Percentiles rank a stretch among this genome's conserved stretches.
These are phyloP conservation scores for Penicillium sp. DNA, from an alignment of 2,329 filamentous ascomycete genomes.

Conservation along the genomic window DNA sequence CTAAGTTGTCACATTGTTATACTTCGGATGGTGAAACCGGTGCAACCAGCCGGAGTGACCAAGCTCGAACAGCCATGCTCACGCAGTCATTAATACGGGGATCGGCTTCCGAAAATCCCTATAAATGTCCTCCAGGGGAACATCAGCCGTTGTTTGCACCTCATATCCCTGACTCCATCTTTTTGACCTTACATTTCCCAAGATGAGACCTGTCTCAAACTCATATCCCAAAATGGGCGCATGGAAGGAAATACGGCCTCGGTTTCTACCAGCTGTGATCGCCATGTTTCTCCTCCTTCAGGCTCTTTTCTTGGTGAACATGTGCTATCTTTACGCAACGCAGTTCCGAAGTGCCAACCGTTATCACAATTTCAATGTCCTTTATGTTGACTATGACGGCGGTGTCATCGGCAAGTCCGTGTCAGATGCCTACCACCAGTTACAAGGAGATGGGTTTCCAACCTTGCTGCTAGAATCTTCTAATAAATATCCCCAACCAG, in stretches of 20 bases:
- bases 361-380: conserved; percentile 27
- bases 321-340: conserved; percentile 19
- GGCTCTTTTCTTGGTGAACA: conserved; percentile 12
- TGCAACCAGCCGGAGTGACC: not conserved
- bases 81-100: not conserved
- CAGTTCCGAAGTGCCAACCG: conserved; percentile 12
- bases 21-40: not conserved
- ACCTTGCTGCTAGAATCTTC: not conserved
- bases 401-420: conserved; percentile 30
- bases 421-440: conserved; percentile 21
- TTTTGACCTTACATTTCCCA: no score
- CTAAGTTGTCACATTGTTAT: not conserved
- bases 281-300: conserved; percentile 13
- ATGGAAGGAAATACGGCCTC: not conserved
- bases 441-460: conserved; percentile 1
- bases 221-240: not conserved
- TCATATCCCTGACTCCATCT: not conserved
- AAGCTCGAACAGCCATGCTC: not conserved
- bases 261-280: not conserved
- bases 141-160: not conserved
- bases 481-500: not conserved
- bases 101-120: not conserved
- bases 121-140: not conserved
- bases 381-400: conserved; percentile 34
- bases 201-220: not conserved